These are phyloP conservation scores for Teunomyces tritomae DNA, from an alignment of 805 yeast genomes.

Conservation along the genomic window DNA sequence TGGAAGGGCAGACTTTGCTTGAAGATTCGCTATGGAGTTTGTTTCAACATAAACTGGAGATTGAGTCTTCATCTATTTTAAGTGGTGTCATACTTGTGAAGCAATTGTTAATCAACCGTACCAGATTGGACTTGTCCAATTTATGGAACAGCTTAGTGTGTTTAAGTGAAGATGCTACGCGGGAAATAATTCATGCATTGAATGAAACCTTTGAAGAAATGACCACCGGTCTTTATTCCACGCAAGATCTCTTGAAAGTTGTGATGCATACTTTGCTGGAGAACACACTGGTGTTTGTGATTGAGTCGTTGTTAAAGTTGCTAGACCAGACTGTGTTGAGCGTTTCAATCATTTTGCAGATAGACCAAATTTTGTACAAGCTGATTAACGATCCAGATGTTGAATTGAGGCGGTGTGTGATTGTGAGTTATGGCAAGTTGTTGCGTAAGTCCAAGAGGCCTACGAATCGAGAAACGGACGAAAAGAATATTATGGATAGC, in stretches of 20 bases:
- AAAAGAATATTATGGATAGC: slow-evolving; percentile 15
- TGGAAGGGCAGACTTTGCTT: slow-evolving; percentile 15
- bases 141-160: slow-evolving; percentile 26
- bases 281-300: slow-evolving; percentile 15
- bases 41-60: slow-evolving; percentile 4
- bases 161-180: slow-evolving; percentile 12
- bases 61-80: slow-evolving; percentile 13
- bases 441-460: slow-evolving; percentile 19
- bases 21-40: slow-evolving; percentile 16
- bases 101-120: slow-evolving; percentile 31
- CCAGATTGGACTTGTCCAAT: slow-evolving; percentile 14
- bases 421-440: slow-evolving; percentile 38
- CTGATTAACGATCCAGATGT: slow-evolving; percentile 31
- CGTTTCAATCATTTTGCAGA: slow-evolving; percentile 14
- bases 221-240: slow-evolving; percentile 24
- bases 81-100: slow-evolving; percentile 36
- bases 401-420: slow-evolving; percentile 35
- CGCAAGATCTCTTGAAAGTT: slow-evolving; percentile 16
- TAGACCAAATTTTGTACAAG: slow-evolving; percentile 30
- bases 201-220: slow-evolving; percentile 31
- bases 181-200: slow-evolving; percentile 24
- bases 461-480: slow-evolving; percentile 14
- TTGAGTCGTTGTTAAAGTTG: slow-evolving; percentile 26
- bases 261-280: slow-evolving; percentile 15
- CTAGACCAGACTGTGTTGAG: slow-evolving; percentile 17